Base-by-base conservation (phyloP, 192 early-diverging fungal genomes). In the Podila clonocystis region DNA sequence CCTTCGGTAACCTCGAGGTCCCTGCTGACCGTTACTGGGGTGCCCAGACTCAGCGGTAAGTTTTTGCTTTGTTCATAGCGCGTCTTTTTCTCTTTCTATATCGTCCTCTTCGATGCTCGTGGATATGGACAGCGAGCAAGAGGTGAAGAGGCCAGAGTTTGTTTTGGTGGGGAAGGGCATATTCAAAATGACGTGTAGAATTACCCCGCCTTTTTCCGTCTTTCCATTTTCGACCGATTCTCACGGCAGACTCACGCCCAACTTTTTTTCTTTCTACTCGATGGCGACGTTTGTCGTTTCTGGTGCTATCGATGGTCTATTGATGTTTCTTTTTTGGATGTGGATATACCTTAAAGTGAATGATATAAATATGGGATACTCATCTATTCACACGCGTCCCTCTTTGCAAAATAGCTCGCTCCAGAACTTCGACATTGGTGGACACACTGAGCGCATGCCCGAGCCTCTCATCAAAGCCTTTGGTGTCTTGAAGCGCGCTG, bases 371-470 rank as follows among this genome's bases (percentile, higher is more conserved):
- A 63, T 45, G 29, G 7, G 8, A 12, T 11, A 34, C 60, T 50
- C 72, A 71, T 50, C 15, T 49, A 34, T 58, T 48, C 49, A 28
- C 17, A 30, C 5, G 26, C 19, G 45, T 41, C 3, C 26, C 65
- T 38, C 62, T 31, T 29, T n/a, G 13, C 50, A n/a, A 33, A 15
- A 50, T 71, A 93, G 91, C 63, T 98, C 97, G 38, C 87, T 97
- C 61, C 91, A 95, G 88, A 99, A 99, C 88, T 99, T 99, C 86
- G 91, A 99, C 76, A 99, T 99, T 84, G 97, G 97, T 70, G 97
- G 96, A 7, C 83, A 86, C 58, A 88, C 86, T 58, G 98, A 98
- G 78, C 92, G 94, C 70, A 99, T 99, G 95, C 98, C 98, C 26
- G 93, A 94, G 49, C 94, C 95, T 58, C 90, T 99, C 60, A 96